phyloP scores from a whole-genome alignment of 2,329 filamentous ascomycete species.

The Aspergillus quadricinctus region DNA sequence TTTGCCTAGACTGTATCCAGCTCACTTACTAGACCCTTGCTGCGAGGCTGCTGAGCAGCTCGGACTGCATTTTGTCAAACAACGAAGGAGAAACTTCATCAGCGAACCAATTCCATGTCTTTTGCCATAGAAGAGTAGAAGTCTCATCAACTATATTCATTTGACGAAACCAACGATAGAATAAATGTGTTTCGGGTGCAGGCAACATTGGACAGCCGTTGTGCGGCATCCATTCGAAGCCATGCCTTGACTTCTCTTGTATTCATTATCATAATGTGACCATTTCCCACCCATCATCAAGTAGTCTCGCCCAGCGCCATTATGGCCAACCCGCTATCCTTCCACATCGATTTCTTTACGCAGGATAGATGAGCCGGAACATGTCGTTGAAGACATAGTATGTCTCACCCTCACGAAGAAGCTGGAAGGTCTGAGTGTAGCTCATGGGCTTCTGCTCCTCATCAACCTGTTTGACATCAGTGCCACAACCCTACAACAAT shows the following conservation, averaged over 20 bases:
- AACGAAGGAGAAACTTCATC: background rate
- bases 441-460: slow-evolving; percentile 82
- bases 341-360: slow-evolving; percentile 8
- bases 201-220: background rate
- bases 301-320: background rate
- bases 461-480: slow-evolving; percentile 60
- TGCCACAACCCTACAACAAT: background rate
- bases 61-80: background rate
- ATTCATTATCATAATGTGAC: slow-evolving; percentile 15
- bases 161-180: background rate
- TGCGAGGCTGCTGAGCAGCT: background rate
- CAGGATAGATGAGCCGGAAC: slow-evolving; percentile 77
- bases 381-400: slow-evolving; percentile 93
- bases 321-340: background rate
- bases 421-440: slow-evolving; percentile 87
- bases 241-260: background rate
- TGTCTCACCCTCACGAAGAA: slow-evolving; percentile 61
- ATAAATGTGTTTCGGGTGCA: background rate
- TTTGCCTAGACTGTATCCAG: background rate
- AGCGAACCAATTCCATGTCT: background rate
- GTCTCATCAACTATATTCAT: background rate
- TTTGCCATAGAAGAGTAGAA: background rate
- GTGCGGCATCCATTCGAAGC: background rate
- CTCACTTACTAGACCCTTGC: too few relatives aligned
- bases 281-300: background rate